Conservation (phyloP, 176 grass and related monocot genomes). For the Oryza brachyantha region DNA sequence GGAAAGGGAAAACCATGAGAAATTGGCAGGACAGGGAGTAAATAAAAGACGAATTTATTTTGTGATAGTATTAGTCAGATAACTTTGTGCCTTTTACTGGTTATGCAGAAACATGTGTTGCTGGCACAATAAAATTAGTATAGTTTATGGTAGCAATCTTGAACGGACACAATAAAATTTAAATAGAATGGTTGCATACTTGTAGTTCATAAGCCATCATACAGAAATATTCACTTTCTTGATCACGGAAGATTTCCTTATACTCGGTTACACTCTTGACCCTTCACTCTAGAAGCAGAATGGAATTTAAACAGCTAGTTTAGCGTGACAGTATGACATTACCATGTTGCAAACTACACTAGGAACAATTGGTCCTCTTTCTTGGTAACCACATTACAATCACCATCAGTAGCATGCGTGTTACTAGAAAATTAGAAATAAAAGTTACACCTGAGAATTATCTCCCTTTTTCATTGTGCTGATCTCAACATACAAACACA, state of each 20-base stretch:
- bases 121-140: neutral
- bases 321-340: neutral
- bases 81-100: neutral
- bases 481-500: neutral
- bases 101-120: neutral
- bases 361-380: neutral
- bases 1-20: neutral
- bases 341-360: constrained; percentile 1
- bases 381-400: neutral
- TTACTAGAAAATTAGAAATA: neutral
- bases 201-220: neutral
- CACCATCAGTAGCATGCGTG: neutral
- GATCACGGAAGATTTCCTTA: neutral
- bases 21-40: neutral
- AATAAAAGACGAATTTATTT: neutral
- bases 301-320: constrained; percentile 5
- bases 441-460: neutral
- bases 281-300: neutral
- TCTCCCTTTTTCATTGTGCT: neutral
- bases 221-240: neutral
- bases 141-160: neutral
- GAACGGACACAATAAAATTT: neutral
- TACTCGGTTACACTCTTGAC: neutral
- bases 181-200: neutral
- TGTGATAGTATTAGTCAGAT: neutral